Evolutionary conservation across 2,329 filamentous ascomycete genomes (phyloP), one percentile per base, ranked within the genome.

Genomic region (Biscogniauxia marginata): DNA sequence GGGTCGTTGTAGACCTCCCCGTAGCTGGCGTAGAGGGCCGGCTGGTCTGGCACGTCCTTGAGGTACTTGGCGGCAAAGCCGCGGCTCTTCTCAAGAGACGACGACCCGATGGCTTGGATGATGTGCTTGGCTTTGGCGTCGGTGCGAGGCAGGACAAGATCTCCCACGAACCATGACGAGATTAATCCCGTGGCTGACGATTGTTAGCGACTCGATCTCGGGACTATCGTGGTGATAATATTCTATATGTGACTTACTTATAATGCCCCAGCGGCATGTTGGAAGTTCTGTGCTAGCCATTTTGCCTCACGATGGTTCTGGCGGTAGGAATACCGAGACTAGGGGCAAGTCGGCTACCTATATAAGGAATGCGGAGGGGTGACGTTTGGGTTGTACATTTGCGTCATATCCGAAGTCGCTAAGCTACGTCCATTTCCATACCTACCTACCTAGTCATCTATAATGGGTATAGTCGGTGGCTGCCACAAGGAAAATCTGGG

Each of bases 161-260:
- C 77, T 4, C 63, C 61, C 0, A 78, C 74, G 58, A 79, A 79
- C 75, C 75, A 79, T 11, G 72, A 74, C 1, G 75, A 75, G 49
- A 80, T 78, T 47, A 74, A 64, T 16, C 77, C 77, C 1, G 75
- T 77, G 43, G 72, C 74, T 60, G 11, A 16, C n/a, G 30, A 39
- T 3, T n/a, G 9, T n/a, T 39, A 39, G 9, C 6, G n/a, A 16
- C 11, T n/a, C 30, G 9, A 16, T n/a, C 30, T 39, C 30, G 30
- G 30, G 13, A 6, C 30, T 2, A 16, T n/a, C 13, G 9, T 5
- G 30, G 30, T 16, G 2, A 16, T 16, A 11, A 16, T 11, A n/a
- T 6, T 25, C 11, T 25, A 25, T 6, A 39, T n/a, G 6, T 39
- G 30, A 39, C 30, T 39, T 39, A 39, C 30, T 39, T 4, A 39